Base-by-base conservation (phyloP, 768 basidiomycete genomes). In the Cyclocybe cylindracea region DNA sequence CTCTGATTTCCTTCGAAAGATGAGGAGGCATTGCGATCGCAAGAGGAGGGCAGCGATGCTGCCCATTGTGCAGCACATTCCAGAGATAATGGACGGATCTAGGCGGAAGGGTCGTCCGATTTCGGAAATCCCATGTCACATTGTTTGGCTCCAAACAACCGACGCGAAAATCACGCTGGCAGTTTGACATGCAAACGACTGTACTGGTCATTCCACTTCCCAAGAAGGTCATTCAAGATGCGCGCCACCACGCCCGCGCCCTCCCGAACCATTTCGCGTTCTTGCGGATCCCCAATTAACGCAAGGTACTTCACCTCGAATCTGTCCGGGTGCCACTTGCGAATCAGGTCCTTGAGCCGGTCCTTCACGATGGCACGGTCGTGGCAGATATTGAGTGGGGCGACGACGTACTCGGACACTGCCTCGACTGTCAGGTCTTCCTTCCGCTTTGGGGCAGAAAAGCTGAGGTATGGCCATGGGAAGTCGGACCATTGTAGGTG, bases 391-490 rank as follows among this genome's bases (percentile, higher is more conserved):
- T 42, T 53, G 36, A 63, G 53, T 24, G 59, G 59, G 9, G 58
- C 56, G 33, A 56, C 51, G 39, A 66, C 49, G 39, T 66, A 66
- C 42, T 57, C 57, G 3, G 54, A 50, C 13, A 66, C 56, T 2
- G 53, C 55, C 19, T 51, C 57, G 7, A 58, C 39, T 1, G 61
- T 60, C n/a, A 66, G 44, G 1, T 66, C 59, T 8, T 57, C 54
- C 10, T 52, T 55, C 10, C 53, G 50, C 11, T 44, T 53, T 3
- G 64, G 64, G 24, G 46, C 55, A 0, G 54, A 51, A 40, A 66
- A 60, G 44, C 52, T 58, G 10, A 66, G 50, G 13, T 62, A 50
- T 4, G 64, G 62, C 64, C 64, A 66, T 4, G 64, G 64, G 46
- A 66, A 62, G 37, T 63, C 62, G 39, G 54, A 46, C 62, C 62